Evolutionary conservation across 1,284 basidiomycete genomes (phyloP), one percentile per base, ranked within the genome.

Genomic region (Athelia psychrophila): DNA sequence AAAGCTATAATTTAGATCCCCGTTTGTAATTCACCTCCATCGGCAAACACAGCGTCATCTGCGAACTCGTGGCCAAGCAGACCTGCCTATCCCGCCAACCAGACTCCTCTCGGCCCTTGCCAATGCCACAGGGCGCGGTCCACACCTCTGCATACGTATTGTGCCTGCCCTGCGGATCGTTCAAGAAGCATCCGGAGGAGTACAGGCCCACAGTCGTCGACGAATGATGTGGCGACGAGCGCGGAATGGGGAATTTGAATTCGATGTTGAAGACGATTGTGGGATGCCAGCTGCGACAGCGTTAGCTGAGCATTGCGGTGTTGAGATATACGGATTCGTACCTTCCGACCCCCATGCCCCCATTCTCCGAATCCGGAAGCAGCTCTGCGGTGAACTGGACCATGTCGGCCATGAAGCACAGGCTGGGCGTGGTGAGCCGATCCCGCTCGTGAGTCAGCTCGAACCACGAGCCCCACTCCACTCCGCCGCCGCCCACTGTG

Each of bases 71-170:
- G 13, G 78, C 82, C 30, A 86, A 67, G 58, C 84, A 86, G 16
- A 80, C 68, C 59, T 86, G 83, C 44, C 76, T 64, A 47, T 83
- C 80, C 54, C 80, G 72, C 85, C 84, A 86, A 15, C 73, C 74
- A 2, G 69, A 61, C 10, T 40, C 46, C 30, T 70, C 63, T 9
- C 63, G 47, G 2, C 76, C 78, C 51, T 76, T 74, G 3, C 76
- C 79, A 33, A 83, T 68, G 51, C 77, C 70, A 30, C 70, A 68
- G 1, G 84, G 84, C 4, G 84, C 80, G 10, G 81, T 80, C 84
- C 84, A 87, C 8, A 85, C 66, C 57, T 86, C 84, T 1, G 78
- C 73, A 54, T 77, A 77, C 2, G 65, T 59, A 50, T 86, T 81
- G 56, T 86, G 83, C 48, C 82, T 69, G 9, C 74, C 75, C 52